These are phyloP conservation scores for Discostella stelligeroides DNA, from an alignment of 108 stramenopile genomes.

Conservation along the genomic window DNA sequence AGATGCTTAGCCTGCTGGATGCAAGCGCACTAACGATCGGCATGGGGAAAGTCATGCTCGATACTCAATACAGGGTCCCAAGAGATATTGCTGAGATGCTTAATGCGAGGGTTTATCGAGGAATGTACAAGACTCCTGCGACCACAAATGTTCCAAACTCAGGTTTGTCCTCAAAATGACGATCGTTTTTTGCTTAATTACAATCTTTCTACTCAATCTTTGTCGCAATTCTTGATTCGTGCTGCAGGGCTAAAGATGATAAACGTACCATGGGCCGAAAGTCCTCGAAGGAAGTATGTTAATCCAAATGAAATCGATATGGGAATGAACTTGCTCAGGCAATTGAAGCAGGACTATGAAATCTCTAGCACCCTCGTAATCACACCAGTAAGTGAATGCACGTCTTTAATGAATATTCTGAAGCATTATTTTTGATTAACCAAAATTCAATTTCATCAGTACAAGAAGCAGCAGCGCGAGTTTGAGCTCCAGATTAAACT, in stretches of 20 bases:
- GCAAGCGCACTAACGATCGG: slow-evolving; percentile 19
- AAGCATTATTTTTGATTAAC: neutral
- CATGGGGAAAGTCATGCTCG: slow-evolving; percentile 40
- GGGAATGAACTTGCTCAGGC: slow-evolving; percentile 24
- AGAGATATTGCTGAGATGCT: slow-evolving; percentile 54
- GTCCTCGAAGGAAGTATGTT: slow-evolving; percentile 38
- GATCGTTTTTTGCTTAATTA: neutral
- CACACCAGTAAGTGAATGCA: slow-evolving; percentile 50
- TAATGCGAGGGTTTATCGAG: slow-evolving; percentile 42
- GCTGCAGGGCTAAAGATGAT: slow-evolving; percentile 37
- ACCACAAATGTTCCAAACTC: slow-evolving; percentile 28
- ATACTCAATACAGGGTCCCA: slow-evolving; percentile 53
- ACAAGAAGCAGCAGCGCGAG: slow-evolving; percentile 53
- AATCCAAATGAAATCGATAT: slow-evolving; percentile 47
- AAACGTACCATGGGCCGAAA: slow-evolving; percentile 23
- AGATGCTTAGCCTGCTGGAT: slow-evolving; percentile 46
- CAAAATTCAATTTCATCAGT: slow-evolving; percentile 13
- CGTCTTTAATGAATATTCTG: neutral
- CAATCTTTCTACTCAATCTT: too few relatives aligned
- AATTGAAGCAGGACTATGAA: slow-evolving; percentile 15
- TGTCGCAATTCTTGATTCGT: too few relatives aligned
- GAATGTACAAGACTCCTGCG: slow-evolving; percentile 40
- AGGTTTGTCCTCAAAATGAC: slow-evolving; percentile 6
- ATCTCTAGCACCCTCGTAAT: slow-evolving; percentile 41
- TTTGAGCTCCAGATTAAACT: slow-evolving; percentile 32